Base-by-base conservation (phyloP, 2,329 filamentous ascomycete genomes). In the Clonostachys rhizophaga region DNA sequence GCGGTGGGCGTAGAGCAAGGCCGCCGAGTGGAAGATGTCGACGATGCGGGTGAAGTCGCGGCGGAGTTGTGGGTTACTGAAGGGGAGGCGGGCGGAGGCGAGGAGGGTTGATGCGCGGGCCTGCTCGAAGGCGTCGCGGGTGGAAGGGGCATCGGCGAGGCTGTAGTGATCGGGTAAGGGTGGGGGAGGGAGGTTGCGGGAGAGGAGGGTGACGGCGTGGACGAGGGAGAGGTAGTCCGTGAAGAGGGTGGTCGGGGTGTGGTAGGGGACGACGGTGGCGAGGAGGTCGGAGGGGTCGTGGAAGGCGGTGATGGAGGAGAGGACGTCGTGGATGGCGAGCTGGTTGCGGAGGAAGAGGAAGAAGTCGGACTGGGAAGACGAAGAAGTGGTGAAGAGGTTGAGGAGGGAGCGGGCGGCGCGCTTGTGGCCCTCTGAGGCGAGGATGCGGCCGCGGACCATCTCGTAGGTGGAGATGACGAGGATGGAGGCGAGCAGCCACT, bases 391-490 rank as follows among this genome's bases (percentile, higher is more conserved):
- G 24, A 30, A 30, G 24, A 30, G 24, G 24, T 30, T 30, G 24
- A 30, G 24, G 9, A 30, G 24, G 24, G 24, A 30, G 24, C 24
- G 24, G 24, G 24, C 24, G 24, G 24, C 24, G 9, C 24, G 24
- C 24, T 30, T 30, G 24, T 30, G 24, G 24, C 24, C 24, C 24
- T 52, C 49, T 0, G 50, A 48, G 6, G 49, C 50, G 14, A 42
- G 42, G 12, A 42, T 41, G 1, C 50, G 42, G 39, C 48, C 50
- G 16, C 49, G 48, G 6, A 40, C 49, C 49, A 50, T 50, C 44
- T 52, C 50, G 9, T 50, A 52, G n/a, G 41, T 48, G 2, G 49
- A 46, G 24, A 51, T 34, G n/a, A 49, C 47, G 13, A 53, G 44
- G 16, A 52, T 48, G 20, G 46, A 47, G 4, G 50, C 43, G 30